These are phyloP conservation scores for Pseudogymnoascus sp. DNA, from an alignment of 2,329 filamentous ascomycete genomes.

Conservation along the genomic window DNA sequence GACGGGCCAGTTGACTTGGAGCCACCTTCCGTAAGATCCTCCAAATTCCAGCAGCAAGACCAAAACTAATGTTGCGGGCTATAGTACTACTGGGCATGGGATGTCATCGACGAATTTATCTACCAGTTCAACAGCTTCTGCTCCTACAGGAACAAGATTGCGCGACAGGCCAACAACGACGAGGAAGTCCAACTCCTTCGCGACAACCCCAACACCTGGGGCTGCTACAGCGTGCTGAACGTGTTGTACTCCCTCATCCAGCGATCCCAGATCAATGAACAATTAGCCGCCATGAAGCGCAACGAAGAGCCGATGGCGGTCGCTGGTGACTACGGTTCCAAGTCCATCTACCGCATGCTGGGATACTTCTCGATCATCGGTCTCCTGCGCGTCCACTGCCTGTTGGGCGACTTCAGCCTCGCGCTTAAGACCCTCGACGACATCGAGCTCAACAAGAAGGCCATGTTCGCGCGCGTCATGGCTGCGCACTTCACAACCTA, in stretches of 20 bases:
- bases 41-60: neutral
- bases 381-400: constrained; percentile 87
- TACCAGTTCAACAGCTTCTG: constrained; percentile 99
- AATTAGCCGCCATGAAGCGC: constrained; percentile 88
- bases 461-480: constrained; percentile 99
- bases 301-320: constrained; percentile 83
- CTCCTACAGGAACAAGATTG: constrained; percentile 87
- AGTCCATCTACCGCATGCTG: constrained; percentile 94
- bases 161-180: constrained; percentile 73
- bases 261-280: constrained; percentile 94
- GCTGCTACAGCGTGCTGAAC: constrained; percentile 98
- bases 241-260: constrained; percentile 99
- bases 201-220: constrained; percentile 98
- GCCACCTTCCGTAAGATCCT: constrained; percentile 77
- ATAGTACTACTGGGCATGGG: constrained; percentile 99
- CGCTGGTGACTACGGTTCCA: constrained; percentile 89
- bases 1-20: constrained; percentile 98
- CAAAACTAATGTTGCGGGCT: constrained; percentile 4
- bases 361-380: constrained; percentile 99
- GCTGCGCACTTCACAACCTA: constrained; percentile 99
- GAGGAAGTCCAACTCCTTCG: constrained; percentile 87
- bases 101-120: constrained; percentile 99
- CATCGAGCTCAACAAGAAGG: constrained; percentile 99
- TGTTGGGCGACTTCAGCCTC: constrained; percentile 95
- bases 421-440: constrained; percentile 98